phyloP scores from a whole-genome alignment of 2,329 filamentous ascomycete genomes.

The Lasiodiplodia sp. region DNA sequence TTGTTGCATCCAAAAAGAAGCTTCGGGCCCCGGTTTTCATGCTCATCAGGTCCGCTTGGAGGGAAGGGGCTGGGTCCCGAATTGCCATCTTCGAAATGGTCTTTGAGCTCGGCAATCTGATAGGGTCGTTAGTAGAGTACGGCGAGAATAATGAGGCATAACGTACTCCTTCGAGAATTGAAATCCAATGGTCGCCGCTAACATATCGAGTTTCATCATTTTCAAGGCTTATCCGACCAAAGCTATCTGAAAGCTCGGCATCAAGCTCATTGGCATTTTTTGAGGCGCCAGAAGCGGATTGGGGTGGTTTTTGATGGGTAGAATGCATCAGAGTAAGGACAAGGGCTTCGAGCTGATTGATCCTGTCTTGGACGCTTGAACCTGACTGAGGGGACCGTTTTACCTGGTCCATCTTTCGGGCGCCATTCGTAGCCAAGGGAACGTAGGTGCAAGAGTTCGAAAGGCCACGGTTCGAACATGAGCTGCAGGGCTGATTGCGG shows the following conservation, averaged over 20 bases:
- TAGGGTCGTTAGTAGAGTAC: not conserved
- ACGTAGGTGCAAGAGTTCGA: not conserved
- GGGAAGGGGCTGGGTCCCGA: not conserved
- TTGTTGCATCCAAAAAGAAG: constrained; percentile 35
- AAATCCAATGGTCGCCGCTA: constrained; percentile 44
- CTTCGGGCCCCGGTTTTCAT: constrained; percentile 39
- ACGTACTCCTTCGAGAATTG: constrained; percentile 45
- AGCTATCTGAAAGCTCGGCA: not conserved
- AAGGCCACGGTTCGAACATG: constrained; percentile 27
- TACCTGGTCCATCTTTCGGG: not conserved
- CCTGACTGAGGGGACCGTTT: constrained; percentile 18
- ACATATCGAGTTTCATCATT: constrained; percentile 5
- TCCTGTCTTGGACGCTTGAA: constrained; percentile 28
- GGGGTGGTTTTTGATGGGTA: not conserved
- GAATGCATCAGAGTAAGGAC: constrained; percentile 26
- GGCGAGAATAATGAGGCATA: constrained; percentile 33
- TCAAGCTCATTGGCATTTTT: not conserved
- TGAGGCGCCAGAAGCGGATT: not conserved
- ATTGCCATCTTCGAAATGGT: not conserved
- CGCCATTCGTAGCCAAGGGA: not conserved
- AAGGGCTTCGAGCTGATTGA: constrained; percentile 38
- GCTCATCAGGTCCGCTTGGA: constrained; percentile 36
- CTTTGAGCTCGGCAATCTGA: constrained; percentile 11
- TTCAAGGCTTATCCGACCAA: constrained; percentile 1
- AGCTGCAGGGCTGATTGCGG: constrained; percentile 26